A percentile compares a stretch with the other conserved stretches of the same genome.
phyloP scores from a whole-genome alignment of 768 basidiomycete species.

The Psilocybe tampanensis region DNA sequence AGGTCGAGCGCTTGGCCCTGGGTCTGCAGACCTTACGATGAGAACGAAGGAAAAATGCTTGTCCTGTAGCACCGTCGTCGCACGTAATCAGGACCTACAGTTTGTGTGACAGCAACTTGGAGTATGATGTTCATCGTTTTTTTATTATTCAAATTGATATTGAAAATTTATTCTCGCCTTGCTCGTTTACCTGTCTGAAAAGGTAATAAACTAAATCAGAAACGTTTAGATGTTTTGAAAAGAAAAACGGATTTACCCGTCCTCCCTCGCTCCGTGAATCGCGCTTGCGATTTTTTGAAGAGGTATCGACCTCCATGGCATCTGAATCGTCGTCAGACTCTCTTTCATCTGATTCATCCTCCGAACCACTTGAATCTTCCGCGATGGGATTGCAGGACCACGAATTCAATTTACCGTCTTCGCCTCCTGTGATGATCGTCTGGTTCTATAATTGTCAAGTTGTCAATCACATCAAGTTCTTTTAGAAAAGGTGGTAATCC shows the following conservation, averaged over 20 bases:
- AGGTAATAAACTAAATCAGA: not conserved
- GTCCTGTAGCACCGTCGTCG: too few relatives aligned
- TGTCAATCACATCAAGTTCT: not conserved
- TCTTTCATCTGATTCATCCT: conserved; percentile 6
- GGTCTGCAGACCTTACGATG: too few relatives aligned
- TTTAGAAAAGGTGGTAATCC: not conserved
- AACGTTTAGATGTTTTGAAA: too few relatives aligned
- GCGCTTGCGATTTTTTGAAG: conserved; percentile 19
- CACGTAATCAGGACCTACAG: too few relatives aligned
- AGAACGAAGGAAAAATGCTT: too few relatives aligned
- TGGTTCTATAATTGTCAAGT: conserved; percentile 23
- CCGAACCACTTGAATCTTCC: conserved; percentile 1
- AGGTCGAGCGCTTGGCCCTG: too few relatives aligned
- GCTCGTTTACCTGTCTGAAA: conserved; percentile 2
- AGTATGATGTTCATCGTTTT: too few relatives aligned
- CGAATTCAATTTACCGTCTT: conserved; percentile 30
- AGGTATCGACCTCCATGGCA: conserved; percentile 21
- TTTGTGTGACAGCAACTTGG: too few relatives aligned
- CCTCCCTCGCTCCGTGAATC: conserved; percentile 11
- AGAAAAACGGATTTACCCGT: conserved; percentile 1
- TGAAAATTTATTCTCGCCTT: not conserved
- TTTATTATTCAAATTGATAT: too few relatives aligned
- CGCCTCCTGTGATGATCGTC: conserved; percentile 32
- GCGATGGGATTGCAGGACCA: conserved; percentile 25
- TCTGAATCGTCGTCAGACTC: conserved; percentile 10